Evolutionary conservation across 192 early-diverging fungal species (phyloP).

Genomic region (Phlyctochytrium planicorne): DNA sequence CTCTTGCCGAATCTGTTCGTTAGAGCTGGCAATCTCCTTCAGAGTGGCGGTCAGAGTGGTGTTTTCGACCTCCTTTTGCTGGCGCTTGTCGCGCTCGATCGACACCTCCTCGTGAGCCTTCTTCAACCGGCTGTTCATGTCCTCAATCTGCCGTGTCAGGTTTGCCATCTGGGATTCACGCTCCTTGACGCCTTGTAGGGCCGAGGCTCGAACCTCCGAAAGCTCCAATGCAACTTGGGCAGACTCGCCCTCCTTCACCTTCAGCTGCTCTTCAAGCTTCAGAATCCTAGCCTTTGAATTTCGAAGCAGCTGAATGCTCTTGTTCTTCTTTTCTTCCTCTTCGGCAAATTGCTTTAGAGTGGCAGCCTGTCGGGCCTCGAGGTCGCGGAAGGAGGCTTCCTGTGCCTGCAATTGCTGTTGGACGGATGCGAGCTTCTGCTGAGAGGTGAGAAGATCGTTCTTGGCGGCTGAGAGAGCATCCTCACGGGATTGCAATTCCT

Average conservation of each 20-base stretch:
- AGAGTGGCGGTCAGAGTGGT: constrained; percentile 1
- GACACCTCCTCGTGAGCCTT: constrained; percentile 30
- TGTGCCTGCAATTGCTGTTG: no score
- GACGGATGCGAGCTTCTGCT: no score
- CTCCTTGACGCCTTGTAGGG: constrained; percentile 29
- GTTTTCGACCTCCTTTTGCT: constrained; percentile 8
- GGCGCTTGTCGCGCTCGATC: constrained; percentile 26
- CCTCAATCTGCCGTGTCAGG: constrained; percentile 47
- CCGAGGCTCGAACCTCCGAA: constrained; percentile 11
- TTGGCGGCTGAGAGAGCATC: no score
- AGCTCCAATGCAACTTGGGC: constrained; percentile 30
- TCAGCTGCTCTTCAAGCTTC: constrained; percentile 49
- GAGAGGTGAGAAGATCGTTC: no score
- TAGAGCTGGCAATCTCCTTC: constrained; percentile 27
- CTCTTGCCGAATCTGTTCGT: constrained; percentile 16
- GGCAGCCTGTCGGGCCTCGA: constrained; percentile 10
- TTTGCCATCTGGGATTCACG: constrained; percentile 37
- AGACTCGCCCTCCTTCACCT: constrained; percentile 31
- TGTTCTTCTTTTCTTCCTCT: constrained; percentile 60
- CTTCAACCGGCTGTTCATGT: constrained; percentile 38
- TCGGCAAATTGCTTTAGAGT: constrained; percentile 29
- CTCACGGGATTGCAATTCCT: no score
- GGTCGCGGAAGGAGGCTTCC: no score
- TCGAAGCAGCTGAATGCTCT: constrained; percentile 56
- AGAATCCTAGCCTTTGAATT: constrained; percentile 52